Percentiles rank a stretch among this genome's conserved stretches.
phyloP scores from a whole-genome alignment of 2,329 filamentous ascomycete genomes.

The Penicillium sp. region DNA sequence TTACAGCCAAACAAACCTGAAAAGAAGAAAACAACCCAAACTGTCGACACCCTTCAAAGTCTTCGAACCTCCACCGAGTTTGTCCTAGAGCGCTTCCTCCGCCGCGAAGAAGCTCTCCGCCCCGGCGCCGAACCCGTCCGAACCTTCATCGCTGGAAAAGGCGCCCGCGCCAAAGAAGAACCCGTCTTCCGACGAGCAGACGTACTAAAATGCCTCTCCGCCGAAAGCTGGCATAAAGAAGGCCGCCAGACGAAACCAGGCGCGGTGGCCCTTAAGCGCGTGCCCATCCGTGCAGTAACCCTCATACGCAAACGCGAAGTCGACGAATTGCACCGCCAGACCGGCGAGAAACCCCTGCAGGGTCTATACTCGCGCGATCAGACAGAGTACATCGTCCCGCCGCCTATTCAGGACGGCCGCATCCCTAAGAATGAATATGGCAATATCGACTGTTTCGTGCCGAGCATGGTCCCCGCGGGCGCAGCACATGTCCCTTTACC shows the following conservation, averaged over 20 bases:
- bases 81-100: constrained; percentile 79
- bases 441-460: constrained; percentile 93
- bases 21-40: constrained; percentile 70
- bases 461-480: constrained; percentile 85
- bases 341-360: constrained; percentile 80
- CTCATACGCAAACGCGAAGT: constrained; percentile 83
- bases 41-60: constrained; percentile 79
- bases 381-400: constrained; percentile 93
- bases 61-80: constrained; percentile 85
- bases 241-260: constrained; percentile 72
- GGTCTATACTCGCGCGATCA: constrained; percentile 80
- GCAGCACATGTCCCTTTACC: constrained; percentile 80
- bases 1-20: constrained; percentile 70
- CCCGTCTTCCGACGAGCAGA: constrained; percentile 78
- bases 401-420: constrained; percentile 75
- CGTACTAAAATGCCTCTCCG: constrained; percentile 80
- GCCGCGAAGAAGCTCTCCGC: constrained; percentile 83
- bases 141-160: constrained; percentile 72
- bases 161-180: constrained; percentile 69
- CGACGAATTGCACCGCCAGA: constrained; percentile 75
- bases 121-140: constrained; percentile 67
- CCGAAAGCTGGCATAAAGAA: constrained; percentile 97
- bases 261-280: constrained; percentile 75
- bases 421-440: constrained; percentile 95
- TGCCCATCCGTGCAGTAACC: constrained; percentile 88